These are phyloP conservation scores for Collybiopsis confluens DNA, from an alignment of 768 basidiomycete species.

Conservation along the genomic window DNA sequence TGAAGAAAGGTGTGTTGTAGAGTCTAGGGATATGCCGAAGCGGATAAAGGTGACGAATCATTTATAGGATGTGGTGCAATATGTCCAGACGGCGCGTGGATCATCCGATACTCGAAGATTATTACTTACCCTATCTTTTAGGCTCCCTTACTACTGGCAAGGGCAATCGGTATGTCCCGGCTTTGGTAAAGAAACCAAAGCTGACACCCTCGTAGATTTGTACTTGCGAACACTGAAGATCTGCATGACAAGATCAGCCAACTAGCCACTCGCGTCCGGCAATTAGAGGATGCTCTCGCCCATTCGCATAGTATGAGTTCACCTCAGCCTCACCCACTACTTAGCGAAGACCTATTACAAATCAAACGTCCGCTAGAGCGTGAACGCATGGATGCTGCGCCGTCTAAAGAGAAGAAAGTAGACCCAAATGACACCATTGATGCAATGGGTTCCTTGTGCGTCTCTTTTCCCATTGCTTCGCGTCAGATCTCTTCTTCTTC, in stretches of 20 bases:
- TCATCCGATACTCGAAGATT: slow-evolving; percentile 6
- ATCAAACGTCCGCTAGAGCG: slow-evolving; percentile 67
- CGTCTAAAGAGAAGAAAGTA: slow-evolving; percentile 34
- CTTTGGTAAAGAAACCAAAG: not conserved
- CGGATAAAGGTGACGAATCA: slow-evolving; percentile 27
- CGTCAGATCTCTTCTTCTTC: slow-evolving; percentile 14
- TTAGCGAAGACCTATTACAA: slow-evolving; percentile 56
- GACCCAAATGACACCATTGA: slow-evolving; percentile 56
- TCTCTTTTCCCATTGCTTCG: slow-evolving; percentile 6
- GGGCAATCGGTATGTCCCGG: slow-evolving; percentile 52
- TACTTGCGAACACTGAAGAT: slow-evolving; percentile 65
- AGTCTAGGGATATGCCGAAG: not conserved
- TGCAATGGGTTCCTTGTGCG: slow-evolving; percentile 59
- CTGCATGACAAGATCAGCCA: slow-evolving; percentile 65
- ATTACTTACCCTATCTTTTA: slow-evolving; percentile 19
- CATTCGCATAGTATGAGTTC: slow-evolving; percentile 47
- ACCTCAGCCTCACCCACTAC: slow-evolving; percentile 49
- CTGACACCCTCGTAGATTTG: slow-evolving; percentile 39
- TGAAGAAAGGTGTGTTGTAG: slow-evolving; percentile 38
- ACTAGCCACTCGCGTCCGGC: slow-evolving; percentile 57
- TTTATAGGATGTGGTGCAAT: slow-evolving; percentile 45
- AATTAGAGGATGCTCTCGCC: slow-evolving; percentile 64
- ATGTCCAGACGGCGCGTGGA: slow-evolving; percentile 54
- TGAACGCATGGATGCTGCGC: slow-evolving; percentile 37
- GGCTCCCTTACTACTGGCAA: slow-evolving; percentile 71